Conservation (phyloP, 2,329 filamentous ascomycete species). For the Alternaria sp. region DNA sequence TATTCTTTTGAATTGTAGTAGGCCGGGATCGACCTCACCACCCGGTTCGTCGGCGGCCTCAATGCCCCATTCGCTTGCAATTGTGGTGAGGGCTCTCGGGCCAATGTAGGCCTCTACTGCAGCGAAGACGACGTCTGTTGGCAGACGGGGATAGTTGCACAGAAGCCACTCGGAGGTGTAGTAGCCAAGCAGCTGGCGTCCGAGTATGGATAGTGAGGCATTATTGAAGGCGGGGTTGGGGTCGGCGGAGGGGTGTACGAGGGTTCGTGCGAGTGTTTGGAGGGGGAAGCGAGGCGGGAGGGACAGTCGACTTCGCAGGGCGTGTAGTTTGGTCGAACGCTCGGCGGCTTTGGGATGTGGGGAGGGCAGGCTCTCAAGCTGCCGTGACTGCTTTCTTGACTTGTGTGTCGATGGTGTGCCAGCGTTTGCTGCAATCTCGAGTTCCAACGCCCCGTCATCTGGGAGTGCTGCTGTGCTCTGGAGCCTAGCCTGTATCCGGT, state of each 20-base stretch:
- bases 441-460: conserved; percentile 18
- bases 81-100: conserved; percentile 73
- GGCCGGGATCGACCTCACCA: conserved; percentile 87
- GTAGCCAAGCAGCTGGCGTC: conserved; percentile 84
- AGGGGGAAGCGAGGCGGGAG: conserved; percentile 84
- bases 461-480: conserved; percentile 31
- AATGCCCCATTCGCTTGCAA: conserved; percentile 90
- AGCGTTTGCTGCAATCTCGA: conserved; percentile 24
- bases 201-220: conserved; percentile 79
- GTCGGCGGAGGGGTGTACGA: conserved; percentile 88
- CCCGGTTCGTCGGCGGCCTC: conserved; percentile 88
- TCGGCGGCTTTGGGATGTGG: conserved; percentile 73
- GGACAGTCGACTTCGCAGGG: conserved; percentile 87
- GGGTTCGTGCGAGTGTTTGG: conserved; percentile 83
- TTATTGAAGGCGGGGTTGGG: conserved; percentile 86
- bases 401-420: conserved; percentile 10
- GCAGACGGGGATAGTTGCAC: conserved; percentile 88
- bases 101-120: conserved; percentile 87
- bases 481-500: conserved; percentile 39
- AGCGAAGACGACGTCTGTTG: conserved; percentile 85
- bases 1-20: conserved; percentile 78
- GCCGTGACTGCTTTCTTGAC: conserved; percentile 14
- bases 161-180: conserved; percentile 89
- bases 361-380: conserved; percentile 68
- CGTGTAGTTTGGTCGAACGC: conserved; percentile 86